These are phyloP conservation scores for Aspergillus panamensis DNA, from an alignment of 495 filamentous ascomycete genomes.

Conservation along the genomic window DNA sequence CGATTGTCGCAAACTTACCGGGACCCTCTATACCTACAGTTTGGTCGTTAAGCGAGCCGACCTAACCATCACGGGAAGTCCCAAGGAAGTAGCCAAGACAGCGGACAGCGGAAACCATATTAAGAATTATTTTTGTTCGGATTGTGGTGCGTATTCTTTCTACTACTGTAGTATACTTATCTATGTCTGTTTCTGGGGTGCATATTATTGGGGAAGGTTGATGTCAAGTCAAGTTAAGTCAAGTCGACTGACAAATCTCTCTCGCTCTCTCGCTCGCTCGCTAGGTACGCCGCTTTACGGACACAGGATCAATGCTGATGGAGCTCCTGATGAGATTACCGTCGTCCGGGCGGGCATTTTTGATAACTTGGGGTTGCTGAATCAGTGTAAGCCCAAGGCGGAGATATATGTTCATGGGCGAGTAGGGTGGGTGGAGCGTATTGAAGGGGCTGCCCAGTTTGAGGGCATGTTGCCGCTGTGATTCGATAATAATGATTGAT, in stretches of 20 bases:
- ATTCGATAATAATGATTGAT: background rate
- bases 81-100: constrained; percentile 31
- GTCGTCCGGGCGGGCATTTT: constrained; percentile 39
- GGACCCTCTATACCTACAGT: constrained; percentile 23
- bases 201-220: constrained; percentile 1
- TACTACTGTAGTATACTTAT: no score
- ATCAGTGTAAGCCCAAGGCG: constrained; percentile 24
- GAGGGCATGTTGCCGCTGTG: constrained; percentile 23
- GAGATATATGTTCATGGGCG: constrained; percentile 32
- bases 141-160: constrained; percentile 31
- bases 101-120: constrained; percentile 36
- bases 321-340: constrained; percentile 17
- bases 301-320: constrained; percentile 16
- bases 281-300: constrained; percentile 40
- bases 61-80: constrained; percentile 28
- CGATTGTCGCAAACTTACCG: constrained; percentile 41
- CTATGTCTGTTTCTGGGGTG: background rate
- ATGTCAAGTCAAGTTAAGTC: no score
- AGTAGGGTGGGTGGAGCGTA: constrained; percentile 25
- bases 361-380: constrained; percentile 26
- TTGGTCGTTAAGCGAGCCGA: constrained; percentile 27
- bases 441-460: constrained; percentile 33
- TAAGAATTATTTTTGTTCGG: constrained; percentile 37
- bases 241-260: constrained; percentile 2
- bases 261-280: no score